A percentile compares a stretch with the other conserved stretches of the same genome.
Conservation (phyloP, 2,329 filamentous ascomycete genomes). For the Aspergillus fumigatiaffinis region DNA sequence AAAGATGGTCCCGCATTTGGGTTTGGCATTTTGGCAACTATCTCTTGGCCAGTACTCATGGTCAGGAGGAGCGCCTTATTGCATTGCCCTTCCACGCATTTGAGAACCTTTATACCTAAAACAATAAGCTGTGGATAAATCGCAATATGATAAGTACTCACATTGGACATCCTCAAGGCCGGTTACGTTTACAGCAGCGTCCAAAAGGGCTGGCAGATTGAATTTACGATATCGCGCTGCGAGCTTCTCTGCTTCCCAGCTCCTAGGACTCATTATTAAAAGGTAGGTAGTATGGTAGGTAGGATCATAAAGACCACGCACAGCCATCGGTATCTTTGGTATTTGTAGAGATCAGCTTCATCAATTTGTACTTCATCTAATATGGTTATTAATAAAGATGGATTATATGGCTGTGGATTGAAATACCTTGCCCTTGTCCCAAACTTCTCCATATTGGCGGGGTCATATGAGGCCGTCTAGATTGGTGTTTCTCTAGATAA, state of each 20-base stretch:
- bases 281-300: slow-evolving; percentile 4
- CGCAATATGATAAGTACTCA: background rate
- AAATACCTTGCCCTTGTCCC: background rate
- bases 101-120: slow-evolving; percentile 15
- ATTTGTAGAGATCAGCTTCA: slow-evolving; percentile 23
- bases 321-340: slow-evolving; percentile 27
- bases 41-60: slow-evolving; percentile 9
- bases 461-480: background rate
- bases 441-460: background rate
- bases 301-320: slow-evolving; percentile 7
- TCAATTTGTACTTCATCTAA: slow-evolving; percentile 8
- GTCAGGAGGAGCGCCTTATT: slow-evolving; percentile 24
- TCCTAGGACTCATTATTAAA: slow-evolving; percentile 10
- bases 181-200: slow-evolving; percentile 7
- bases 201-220: slow-evolving; percentile 19
- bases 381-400: background rate
- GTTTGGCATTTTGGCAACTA: slow-evolving; percentile 8
- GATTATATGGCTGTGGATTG: background rate
- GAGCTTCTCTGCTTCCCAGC: slow-evolving; percentile 21
- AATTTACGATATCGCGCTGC: slow-evolving; percentile 26
- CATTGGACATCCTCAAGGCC: background rate
- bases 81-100: slow-evolving; percentile 22
- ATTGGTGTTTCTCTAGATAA: background rate
- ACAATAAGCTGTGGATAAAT: background rate
- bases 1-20: slow-evolving; percentile 13